A percentile compares a stretch with the other conserved stretches of the same genome.
phyloP scores from a whole-genome alignment of 1,284 basidiomycete species.

The Polyporus tsugae region DNA sequence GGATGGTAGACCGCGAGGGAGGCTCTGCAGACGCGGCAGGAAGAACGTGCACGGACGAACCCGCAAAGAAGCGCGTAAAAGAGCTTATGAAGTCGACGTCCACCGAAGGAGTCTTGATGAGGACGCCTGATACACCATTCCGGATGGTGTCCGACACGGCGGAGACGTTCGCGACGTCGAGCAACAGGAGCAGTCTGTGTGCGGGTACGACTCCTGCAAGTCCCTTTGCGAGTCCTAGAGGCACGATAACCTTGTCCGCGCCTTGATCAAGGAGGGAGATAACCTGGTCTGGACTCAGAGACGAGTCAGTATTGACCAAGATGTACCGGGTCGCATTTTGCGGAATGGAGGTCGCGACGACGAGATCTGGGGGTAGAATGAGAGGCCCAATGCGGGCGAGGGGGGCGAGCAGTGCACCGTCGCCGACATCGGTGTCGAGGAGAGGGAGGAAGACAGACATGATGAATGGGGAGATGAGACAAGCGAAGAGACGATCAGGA shows the following conservation, averaged over 20 bases:
- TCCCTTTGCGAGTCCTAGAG: slow-evolving; percentile 70
- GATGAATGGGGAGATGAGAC: slow-evolving; percentile 7
- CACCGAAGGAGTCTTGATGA: slow-evolving; percentile 74
- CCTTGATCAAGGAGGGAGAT: slow-evolving; percentile 79
- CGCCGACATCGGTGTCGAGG: slow-evolving; percentile 53
- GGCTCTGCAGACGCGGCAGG: slow-evolving; percentile 50
- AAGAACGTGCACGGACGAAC: slow-evolving; percentile 69
- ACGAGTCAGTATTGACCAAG: slow-evolving; percentile 61
- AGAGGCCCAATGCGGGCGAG: slow-evolving; percentile 82
- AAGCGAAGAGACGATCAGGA: slow-evolving; percentile 24
- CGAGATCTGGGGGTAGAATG: slow-evolving; percentile 55
- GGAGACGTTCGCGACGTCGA: slow-evolving; percentile 76
- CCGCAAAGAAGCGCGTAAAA: slow-evolving; percentile 76
- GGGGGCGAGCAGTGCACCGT: slow-evolving; percentile 61
- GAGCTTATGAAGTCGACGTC: slow-evolving; percentile 78
- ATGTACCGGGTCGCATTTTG: slow-evolving; percentile 53
- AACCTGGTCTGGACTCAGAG: slow-evolving; percentile 63
- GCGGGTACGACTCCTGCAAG: slow-evolving; percentile 75
- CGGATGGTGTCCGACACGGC: slow-evolving; percentile 79
- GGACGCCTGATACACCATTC: slow-evolving; percentile 77
- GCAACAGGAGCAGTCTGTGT: slow-evolving; percentile 76
- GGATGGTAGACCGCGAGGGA: slow-evolving; percentile 62
- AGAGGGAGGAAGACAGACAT: slow-evolving; percentile 73
- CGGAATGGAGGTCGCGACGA: slow-evolving; percentile 40
- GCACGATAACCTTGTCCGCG: slow-evolving; percentile 79